Base-by-base conservation (phyloP, 768 basidiomycete species). In the Rubroboletus pulcherrimus region DNA sequence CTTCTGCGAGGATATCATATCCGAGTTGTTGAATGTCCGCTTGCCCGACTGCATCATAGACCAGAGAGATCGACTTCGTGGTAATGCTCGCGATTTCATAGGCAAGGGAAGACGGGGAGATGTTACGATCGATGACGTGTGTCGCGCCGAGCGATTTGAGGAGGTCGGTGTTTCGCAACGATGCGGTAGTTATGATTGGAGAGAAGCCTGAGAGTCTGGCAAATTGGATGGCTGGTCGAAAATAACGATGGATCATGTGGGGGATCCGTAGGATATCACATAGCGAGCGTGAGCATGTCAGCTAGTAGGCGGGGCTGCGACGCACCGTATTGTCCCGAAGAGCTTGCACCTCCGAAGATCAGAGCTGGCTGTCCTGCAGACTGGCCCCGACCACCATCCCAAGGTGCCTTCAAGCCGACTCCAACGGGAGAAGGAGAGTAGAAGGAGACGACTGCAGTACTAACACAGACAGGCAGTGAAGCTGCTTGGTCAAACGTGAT, bases 181-280 rank as follows among this genome's bases (percentile, higher is more conserved):
- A 77, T 7, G 77, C 71, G 0, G 77, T 78, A 14, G 74, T 69
- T 40, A 77, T 70, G 37, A 78, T 73, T 0, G 70, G 71, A 10
- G 65, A 72, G 43, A 75, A 73, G 4, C 69, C 72, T 4, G 73
- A 74, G 29, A 74, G 58, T 26, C 41, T 62, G 6, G 72, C 66
- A 10, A 74, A 65, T 58, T 75, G 75, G 40, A 75, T 71, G n/a
- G 57, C 73, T 71, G 24, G 17, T 29, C 10, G 15, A 48, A 6
- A 21, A 39, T 15, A 30, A 29, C 7, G 31, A 19, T 33, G 15
- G 21, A 41, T 29, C 24, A 5, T n/a, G 7, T 12, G 3, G 2
- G n/a, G 5, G 30, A 51, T 44, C 31, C 29, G 7, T n/a, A 8
- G 10, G 24, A 7, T 10, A 19, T 33, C 6, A n/a, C 17, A 37